Conservation (phyloP, 257 asterid genomes). For the Lavandula angustifolia region DNA sequence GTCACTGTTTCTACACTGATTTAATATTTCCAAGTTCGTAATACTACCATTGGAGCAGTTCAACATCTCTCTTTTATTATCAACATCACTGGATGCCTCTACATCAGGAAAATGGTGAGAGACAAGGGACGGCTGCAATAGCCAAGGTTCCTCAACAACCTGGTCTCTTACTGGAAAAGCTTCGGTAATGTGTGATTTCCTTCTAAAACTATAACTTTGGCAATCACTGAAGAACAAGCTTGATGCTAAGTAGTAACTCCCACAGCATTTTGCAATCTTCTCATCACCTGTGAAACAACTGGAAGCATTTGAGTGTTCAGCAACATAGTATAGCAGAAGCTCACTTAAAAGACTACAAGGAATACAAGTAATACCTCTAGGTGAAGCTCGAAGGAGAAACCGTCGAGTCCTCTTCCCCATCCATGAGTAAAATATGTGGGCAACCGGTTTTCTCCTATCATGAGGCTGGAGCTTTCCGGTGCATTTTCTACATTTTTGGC, state of each 20-base stretch:
- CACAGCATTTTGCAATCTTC: conserved; percentile 44
- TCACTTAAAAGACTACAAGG: conserved; percentile 28
- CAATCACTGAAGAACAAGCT: conserved; percentile 41
- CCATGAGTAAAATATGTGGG: conserved; percentile 42
- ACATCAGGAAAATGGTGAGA: conserved; percentile 41
- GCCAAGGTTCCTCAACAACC: conserved; percentile 91
- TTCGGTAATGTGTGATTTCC: conserved; percentile 37
- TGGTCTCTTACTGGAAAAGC: conserved; percentile 38
- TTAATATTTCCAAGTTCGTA: conserved; percentile 37
- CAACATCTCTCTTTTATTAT: conserved; percentile 36
- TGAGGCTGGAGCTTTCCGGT: conserved; percentile 40
- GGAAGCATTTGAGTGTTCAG: conserved; percentile 87
- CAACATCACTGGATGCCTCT: conserved; percentile 36
- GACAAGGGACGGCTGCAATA: conserved; percentile 48
- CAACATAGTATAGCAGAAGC: conserved; percentile 48
- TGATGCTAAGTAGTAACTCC: conserved; percentile 43
- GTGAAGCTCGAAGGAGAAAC: conserved; percentile 37
- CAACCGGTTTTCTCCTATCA: conserved; percentile 45
- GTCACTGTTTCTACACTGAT: conserved; percentile 28
- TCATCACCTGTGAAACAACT: conserved; percentile 76
- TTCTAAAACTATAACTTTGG: conserved; percentile 35
- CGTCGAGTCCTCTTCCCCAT: conserved; percentile 37
- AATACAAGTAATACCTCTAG: conserved; percentile 59
- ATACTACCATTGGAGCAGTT: conserved; percentile 36
- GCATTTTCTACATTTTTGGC: conserved; percentile 46